Evolutionary conservation across 305 asterid genomes (phyloP).

Genomic region (Andrographis paniculata): DNA sequence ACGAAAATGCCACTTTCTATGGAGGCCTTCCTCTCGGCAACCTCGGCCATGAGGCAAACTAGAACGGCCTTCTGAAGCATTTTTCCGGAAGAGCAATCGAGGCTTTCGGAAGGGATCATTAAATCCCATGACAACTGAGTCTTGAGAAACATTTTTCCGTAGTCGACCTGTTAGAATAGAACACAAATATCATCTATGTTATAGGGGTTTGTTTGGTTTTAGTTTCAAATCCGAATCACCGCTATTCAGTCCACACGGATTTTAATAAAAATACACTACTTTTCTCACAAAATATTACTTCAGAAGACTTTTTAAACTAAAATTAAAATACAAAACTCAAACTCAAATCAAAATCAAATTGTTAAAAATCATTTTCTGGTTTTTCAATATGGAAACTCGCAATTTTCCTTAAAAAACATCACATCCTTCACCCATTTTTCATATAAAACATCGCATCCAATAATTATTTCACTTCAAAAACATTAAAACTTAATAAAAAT

Average conservation of each 20-base stretch:
- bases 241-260: background rate
- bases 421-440: no score
- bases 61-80: conserved; percentile 31
- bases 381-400: no score
- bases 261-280: no score
- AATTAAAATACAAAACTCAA: no score
- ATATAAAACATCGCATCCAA: no score
- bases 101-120: conserved; percentile 25
- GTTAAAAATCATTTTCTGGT: background rate
- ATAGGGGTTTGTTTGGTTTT: background rate
- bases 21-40: conserved; percentile 47
- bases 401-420: no score
- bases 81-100: conserved; percentile 30
- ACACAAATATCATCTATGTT: background rate
- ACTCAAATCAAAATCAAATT: no score
- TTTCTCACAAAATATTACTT: no score
- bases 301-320: no score
- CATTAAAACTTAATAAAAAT: no score
- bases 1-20: conserved; percentile 52
- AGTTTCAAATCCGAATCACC: background rate
- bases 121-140: conserved; percentile 35
- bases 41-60: conserved; percentile 23
- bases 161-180: conserved; percentile 15
- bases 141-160: conserved; percentile 31
- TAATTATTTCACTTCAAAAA: no score